Percentiles rank a stretch among this genome's conserved stretches.
phyloP scores from a whole-genome alignment of 306 rosid genomes.

The Calophaca sinica region DNA sequence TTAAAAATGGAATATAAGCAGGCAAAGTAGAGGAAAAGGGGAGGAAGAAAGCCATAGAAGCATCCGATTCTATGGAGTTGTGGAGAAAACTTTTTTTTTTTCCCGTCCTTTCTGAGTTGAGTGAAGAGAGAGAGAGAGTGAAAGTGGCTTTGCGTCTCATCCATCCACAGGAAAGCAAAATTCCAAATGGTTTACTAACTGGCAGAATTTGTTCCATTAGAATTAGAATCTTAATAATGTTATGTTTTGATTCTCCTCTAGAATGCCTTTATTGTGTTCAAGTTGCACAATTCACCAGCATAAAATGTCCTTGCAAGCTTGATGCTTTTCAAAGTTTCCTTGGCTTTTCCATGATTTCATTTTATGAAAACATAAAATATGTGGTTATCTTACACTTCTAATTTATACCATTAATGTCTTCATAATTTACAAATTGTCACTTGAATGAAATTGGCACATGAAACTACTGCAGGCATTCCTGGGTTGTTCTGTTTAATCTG shows the following conservation, averaged over 20 bases:
- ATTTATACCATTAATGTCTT: too few relatives aligned
- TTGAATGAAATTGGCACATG: too few relatives aligned
- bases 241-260: constrained; percentile 46
- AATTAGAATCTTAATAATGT: constrained; percentile 50
- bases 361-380: not conserved
- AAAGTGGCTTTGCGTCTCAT: constrained; percentile 64
- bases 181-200: constrained; percentile 57
- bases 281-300: constrained; percentile 33
- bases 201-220: constrained; percentile 65
- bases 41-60: constrained; percentile 56
- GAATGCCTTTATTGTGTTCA: constrained; percentile 40
- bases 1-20: constrained; percentile 40
- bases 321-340: constrained; percentile 29
- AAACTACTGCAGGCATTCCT: not conserved
- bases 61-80: constrained; percentile 67
- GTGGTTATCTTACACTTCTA: too few relatives aligned
- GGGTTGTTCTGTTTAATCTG: too few relatives aligned
- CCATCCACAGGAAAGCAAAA: constrained; percentile 54
- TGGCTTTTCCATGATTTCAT: constrained; percentile 19
- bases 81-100: constrained; percentile 45
- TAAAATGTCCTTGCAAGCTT: not conserved
- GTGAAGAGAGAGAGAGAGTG: constrained; percentile 56
- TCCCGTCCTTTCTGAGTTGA: not conserved
- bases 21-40: constrained; percentile 45
- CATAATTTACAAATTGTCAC: too few relatives aligned